Evolutionary conservation across 805 yeast species (phyloP), one percentile per base, ranked within the genome.

Genomic region (Kodamaea kakaduensis): DNA sequence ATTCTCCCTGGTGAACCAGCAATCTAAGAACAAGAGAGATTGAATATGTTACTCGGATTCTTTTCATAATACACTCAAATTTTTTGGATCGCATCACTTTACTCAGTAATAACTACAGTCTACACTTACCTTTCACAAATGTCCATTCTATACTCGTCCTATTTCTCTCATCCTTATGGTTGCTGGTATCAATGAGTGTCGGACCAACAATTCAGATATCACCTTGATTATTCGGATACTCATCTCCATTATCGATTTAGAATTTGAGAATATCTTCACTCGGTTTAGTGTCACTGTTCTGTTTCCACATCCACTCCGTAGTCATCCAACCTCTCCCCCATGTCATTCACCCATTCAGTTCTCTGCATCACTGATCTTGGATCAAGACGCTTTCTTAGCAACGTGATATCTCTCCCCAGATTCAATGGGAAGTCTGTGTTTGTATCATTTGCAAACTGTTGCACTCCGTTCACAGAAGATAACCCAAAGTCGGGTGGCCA

Each of bases 401-500:
- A 47, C 27, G 45, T 28, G 22, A 52, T 31, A 31, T 55, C 45
- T 17, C 42, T 27, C 17, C 27, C 32, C 31, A 32, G 31, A 5
- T 25, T 25, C 10, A 42, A 24, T 17, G 27, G 37, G 17, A 38
- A 34, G 15, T 36, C 25, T 13, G 45, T 34, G 9, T 36, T 25
- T 4, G 36, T 34, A 22, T 29, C 34, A 18, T 25, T 29, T 17
- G 16, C 34, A 32, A 34, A 32, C 6, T 26, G 13, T 31, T 34
- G 45, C 49, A 16, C 35, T 44, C 8, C 42, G 32, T 5, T 35
- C 54, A n/a, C 52, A 52, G 33, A 62, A 69, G 46, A 71, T 66
- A 29, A 20, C 0, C 79, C 79, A 5, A 86, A 88, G 59, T 87
- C 95, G 1, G 96, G 95, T 1, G 98, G 98, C 95, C 97, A 90